Evolutionary conservation across 2,329 filamentous ascomycete species (phyloP).

Genomic region (Emergomyces africanus): DNA sequence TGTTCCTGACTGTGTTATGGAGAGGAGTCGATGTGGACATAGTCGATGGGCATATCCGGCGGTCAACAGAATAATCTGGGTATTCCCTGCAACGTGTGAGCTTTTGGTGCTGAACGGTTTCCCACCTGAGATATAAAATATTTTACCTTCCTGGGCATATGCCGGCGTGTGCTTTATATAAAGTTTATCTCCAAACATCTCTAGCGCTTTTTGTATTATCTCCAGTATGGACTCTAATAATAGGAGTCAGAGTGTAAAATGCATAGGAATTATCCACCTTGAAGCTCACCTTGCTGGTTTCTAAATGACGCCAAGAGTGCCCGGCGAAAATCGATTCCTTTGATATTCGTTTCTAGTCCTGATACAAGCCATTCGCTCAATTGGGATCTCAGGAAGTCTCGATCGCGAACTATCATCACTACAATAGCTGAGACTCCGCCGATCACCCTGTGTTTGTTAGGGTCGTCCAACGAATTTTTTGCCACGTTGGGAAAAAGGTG

Average conservation of each 20-base stretch:
- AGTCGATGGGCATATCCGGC: constrained; percentile 62
- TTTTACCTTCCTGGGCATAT: constrained; percentile 73
- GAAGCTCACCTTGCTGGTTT: constrained; percentile 34
- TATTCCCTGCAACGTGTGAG: constrained; percentile 46
- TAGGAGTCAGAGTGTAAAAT: background rate
- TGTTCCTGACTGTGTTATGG: constrained; percentile 55
- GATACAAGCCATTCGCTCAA: constrained; percentile 53
- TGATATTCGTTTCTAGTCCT: constrained; percentile 52
- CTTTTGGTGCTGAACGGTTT: background rate
- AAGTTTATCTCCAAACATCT: constrained; percentile 69
- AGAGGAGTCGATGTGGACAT: constrained; percentile 51
- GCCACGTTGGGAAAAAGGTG: constrained; percentile 10
- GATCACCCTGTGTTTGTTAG: constrained; percentile 23
- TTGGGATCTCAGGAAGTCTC: constrained; percentile 38
- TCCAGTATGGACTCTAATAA: constrained; percentile 27
- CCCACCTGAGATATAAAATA: background rate
- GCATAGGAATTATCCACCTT: background rate
- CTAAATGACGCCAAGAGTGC: constrained; percentile 49
- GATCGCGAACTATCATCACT: constrained; percentile 35
- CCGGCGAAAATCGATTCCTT: constrained; percentile 52
- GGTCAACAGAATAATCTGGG: constrained; percentile 63
- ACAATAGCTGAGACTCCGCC: constrained; percentile 49
- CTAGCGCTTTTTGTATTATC: constrained; percentile 47
- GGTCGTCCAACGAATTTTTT: background rate
- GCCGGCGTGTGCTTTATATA: constrained; percentile 76